phyloP scores from a whole-genome alignment of 106 monocot species.

The Phalaenopsis aphrodite region DNA sequence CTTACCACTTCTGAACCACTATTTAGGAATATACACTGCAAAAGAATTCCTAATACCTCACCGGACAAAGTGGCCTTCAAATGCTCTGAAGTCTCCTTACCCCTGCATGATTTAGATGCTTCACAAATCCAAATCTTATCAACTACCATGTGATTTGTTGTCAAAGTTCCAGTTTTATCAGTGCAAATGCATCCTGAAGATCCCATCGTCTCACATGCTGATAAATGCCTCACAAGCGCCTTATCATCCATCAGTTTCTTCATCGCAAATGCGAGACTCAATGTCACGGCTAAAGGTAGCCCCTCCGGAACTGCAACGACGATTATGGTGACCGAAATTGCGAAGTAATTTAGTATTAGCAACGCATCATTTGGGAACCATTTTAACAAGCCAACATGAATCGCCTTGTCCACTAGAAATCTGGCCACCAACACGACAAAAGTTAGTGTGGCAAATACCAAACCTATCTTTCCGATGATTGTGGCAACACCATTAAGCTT shows the following conservation, averaged over 20 bases:
- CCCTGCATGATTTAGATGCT: conserved; percentile 27
- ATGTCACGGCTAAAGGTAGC: conserved; percentile 89
- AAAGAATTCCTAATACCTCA: conserved; percentile 35
- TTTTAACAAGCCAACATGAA: conserved; percentile 27
- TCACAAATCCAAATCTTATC: conserved; percentile 73
- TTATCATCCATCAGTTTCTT: conserved; percentile 87
- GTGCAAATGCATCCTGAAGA: conserved; percentile 91
- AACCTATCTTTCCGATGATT: conserved; percentile 92
- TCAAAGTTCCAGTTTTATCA: conserved; percentile 95
- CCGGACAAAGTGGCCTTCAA: conserved; percentile 38
- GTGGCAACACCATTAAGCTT: conserved; percentile 98
- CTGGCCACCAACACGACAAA: conserved; percentile 62
- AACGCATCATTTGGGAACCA: conserved; percentile 68
- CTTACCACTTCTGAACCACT: conserved; percentile 71
- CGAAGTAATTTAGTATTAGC: conserved; percentile 71
- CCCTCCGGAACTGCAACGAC: conserved; percentile 99
- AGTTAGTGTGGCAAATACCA: conserved; percentile 69
- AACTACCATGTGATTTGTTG: conserved; percentile 98
- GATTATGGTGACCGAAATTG: conserved; percentile 83
- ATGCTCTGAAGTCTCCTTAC: conserved; percentile 30
- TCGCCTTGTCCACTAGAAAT: conserved; percentile 43
- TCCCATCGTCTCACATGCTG: conserved; percentile 99
- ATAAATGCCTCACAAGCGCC: conserved; percentile 83
- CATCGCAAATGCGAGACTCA: conserved; percentile 98
- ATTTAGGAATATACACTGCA: conserved; percentile 77